phyloP scores from a whole-genome alignment of 306 rosid species.

The Acmispon strigosus region DNA sequence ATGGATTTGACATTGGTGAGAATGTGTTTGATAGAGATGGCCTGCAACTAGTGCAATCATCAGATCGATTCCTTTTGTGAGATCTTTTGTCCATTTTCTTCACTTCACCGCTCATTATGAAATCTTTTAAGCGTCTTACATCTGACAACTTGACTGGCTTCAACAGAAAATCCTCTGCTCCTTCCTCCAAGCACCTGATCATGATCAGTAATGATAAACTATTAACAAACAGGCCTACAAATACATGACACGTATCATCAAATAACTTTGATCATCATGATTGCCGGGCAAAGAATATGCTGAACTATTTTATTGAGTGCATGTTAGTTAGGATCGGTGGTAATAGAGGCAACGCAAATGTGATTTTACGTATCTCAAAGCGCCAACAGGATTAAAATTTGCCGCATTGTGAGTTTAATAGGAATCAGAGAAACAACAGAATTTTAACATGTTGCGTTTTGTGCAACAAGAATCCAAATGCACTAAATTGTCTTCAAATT shows the following conservation, averaged over 20 bases:
- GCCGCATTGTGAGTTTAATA: too few relatives aligned
- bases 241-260: background rate
- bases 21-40: constrained; percentile 11
- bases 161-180: constrained; percentile 84
- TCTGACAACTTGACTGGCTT: constrained; percentile 87
- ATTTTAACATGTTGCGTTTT: too few relatives aligned
- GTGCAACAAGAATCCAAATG: too few relatives aligned
- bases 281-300: too few relatives aligned
- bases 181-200: constrained; percentile 92
- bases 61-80: constrained; percentile 35
- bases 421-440: too few relatives aligned
- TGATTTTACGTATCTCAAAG: too few relatives aligned
- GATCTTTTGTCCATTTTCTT: constrained; percentile 35
- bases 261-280: too few relatives aligned
- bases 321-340: too few relatives aligned
- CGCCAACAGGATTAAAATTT: too few relatives aligned
- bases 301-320: too few relatives aligned
- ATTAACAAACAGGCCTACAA: background rate
- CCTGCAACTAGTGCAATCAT: constrained; percentile 30
- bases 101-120: constrained; percentile 53
- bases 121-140: constrained; percentile 68
- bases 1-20: constrained; percentile 27
- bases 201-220: background rate
- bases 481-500: too few relatives aligned
- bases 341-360: too few relatives aligned